Evolutionary conservation across 192 early-diverging fungal species (phyloP), one percentile per base, ranked within the genome.

Genomic region (Backusella morwellensis): DNA sequence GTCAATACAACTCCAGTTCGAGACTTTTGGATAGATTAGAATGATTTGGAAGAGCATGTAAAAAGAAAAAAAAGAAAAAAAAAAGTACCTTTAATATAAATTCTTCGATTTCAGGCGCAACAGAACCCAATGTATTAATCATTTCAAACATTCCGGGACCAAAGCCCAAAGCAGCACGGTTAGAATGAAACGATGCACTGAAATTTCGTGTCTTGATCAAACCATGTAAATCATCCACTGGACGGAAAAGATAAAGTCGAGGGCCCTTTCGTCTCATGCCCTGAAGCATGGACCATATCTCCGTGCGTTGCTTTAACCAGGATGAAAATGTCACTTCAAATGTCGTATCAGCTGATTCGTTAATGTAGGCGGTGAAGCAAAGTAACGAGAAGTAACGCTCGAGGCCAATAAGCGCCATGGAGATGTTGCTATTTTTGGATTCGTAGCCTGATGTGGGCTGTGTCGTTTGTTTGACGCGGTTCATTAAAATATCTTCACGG

Each of bases 381-480:
- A 92, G 78, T 63, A 92, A 70, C 63, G 85, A 90, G 40, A 90
- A 88, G 78, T 92, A 92, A 6, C 90, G 78, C 38, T 91, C 87
- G 21, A 92, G 76, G 12, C 86, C 87, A 4, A 81, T 81, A 19
- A 86, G 12, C 4, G 91, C 89, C 66, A 83, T 82, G 3, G 75
- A 67, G 23, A 92, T 78, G 11, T 73, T 66, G 1, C 35, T 40
- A 19, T 74, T 68, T 12, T 47, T 56, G 26, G 38, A 35, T 17
- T 80, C 74, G 26, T 80, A 72, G 1, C 56, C 74, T 23, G 81
- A 78, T 5, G 70, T 70, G 15, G 73, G 14, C 5, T 72, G 72
- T 6, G 82, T 78, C 0, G 86, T 86, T 72, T 89, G 89, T 52
- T 83, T 77, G 12, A 92, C 79, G 0, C 91, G 82, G 63, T 92